Evolutionary conservation across 2,329 filamentous ascomycete genomes (phyloP), one percentile per base, ranked within the genome.

Genomic region (Ceratocystis ficicola): DNA sequence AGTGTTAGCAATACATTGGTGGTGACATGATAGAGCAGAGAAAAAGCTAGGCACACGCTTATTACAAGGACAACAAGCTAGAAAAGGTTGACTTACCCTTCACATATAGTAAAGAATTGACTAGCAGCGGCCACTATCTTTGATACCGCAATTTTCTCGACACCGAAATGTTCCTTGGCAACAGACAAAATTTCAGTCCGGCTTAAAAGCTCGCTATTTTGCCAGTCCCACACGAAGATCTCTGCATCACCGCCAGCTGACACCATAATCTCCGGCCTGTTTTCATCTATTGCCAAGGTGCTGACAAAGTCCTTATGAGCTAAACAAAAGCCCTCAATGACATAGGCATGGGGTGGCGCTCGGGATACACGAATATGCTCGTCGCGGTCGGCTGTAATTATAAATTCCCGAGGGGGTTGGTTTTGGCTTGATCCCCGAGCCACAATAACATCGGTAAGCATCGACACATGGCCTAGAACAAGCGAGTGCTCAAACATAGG

Each of bases 381-480:
- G 72, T 84, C 82, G 12, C 82, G 77, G 69, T 84, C 80, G 5
- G 77, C 78, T 0, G 83, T 83, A 70, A 85, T 69, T 72, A 85
- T 81, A 70, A 83, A 83, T 17, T 74, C 74, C 32, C 74, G 73
- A 5, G 79, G 80, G 7, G 55, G 2, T 20, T 59, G 55, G 55
- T n/a, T 32, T 32, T 20, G 25, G 28, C 52, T 32, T 30, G 28
- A 30, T n/a, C 52, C 55, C 5, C 32, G 30, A 4, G 32, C 63
- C 52, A 84, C 78, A 1, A 79, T 75, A 63, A 96, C 74, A 71
- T 90, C 86, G 1, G 92, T 96, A 62, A 99, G 83, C 84, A 97
- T 89, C 0, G 93, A 96, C 15, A 99, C 94, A 75, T 99, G 94
- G 12, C 94, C 94, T 0, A 99, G 83, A 6, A 96, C 79, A 0